Base-by-base conservation (phyloP, 371 early-diverging fungal genomes). In the Actinomucor elegans region DNA sequence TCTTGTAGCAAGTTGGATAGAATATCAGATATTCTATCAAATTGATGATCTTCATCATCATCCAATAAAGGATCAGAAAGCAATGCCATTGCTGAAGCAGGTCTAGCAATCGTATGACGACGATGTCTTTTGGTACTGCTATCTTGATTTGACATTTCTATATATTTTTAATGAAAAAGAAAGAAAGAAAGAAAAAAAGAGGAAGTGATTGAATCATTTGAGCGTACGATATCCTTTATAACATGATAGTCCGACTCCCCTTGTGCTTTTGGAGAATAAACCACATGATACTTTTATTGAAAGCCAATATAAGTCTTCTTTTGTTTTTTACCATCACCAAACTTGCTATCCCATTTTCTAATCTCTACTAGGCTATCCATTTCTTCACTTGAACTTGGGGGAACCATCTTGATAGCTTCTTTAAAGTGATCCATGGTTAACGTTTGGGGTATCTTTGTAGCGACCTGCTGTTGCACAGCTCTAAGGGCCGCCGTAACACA, bases 401-500 rank as follows among this genome's bases (percentile, higher is more conserved):
- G 84, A 7, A 93, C 85, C 67, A 92, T 89, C 43, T 80, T 79
- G 33, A 94, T 63, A 5, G 94, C 95, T 15, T 75, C 67, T 23
- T 88, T 89, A 66, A 96, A 93, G 66, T 95, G 93, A 7, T 78
- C 55, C 49, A 66, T 54, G 2, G 46, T 52, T 27, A 83, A 61
- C 15, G 55, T 63, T 33, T 50, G 60, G 20, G 44, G 24, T 27
- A 14, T 27, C 17, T 51, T 48, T 24, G 54, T 53, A 14, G 48
- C 32, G 5, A 59, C 55, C 49, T 62, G 52, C 53, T 89, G 87
- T 45, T 88, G 84, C 37, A 89, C 79, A 6, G 87, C 82, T 3
- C 75, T 83, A 41, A 94, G 66, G 0, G 93, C 96, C 0, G 99
- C 96, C 15, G 97, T 89, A 27, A 99, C 88, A 73, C 97, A 97